Conservation (phyloP, 306 rosid species). For the Sesbania bispinosa region DNA sequence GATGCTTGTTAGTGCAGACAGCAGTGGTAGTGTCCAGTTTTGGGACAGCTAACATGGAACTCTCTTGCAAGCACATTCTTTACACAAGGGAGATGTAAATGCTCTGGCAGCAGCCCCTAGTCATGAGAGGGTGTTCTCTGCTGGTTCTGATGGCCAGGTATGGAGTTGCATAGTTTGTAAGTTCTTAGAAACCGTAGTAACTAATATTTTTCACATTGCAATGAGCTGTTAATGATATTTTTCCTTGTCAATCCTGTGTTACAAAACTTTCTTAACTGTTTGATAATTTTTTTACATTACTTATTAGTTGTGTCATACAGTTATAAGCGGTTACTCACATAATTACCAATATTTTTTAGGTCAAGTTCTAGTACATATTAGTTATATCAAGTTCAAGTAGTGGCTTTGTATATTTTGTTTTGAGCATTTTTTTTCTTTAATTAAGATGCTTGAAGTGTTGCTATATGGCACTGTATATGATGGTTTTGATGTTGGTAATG, state of each 20-base stretch:
- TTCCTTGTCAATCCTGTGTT: background rate
- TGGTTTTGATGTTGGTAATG: too few species aligned
- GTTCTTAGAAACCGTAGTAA: background rate
- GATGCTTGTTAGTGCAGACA: constrained; percentile 95
- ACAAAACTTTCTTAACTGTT: background rate
- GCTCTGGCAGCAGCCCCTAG: constrained; percentile 84
- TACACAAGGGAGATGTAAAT: constrained; percentile 85
- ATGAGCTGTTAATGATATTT: background rate
- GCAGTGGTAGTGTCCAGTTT: constrained; percentile 95
- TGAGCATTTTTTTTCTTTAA: too few species aligned
- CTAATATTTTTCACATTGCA: background rate
- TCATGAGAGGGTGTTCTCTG: constrained; percentile 80
- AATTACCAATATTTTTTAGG: background rate
- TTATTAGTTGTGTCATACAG: background rate
- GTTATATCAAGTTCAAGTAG: background rate
- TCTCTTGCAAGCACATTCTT: constrained; percentile 68
- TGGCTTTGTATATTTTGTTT: too few species aligned
- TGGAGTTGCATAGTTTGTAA: constrained; percentile 7
- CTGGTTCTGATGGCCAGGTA: constrained; percentile 99
- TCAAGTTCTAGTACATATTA: background rate
- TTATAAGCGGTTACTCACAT: background rate
- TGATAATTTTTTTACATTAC: background rate
- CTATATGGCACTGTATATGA: too few species aligned
- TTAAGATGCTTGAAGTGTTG: too few species aligned
- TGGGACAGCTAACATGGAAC: constrained; percentile 90